A percentile compares a stretch with the other conserved stretches of the same genome.
phyloP scores from a whole-genome alignment of 2,329 filamentous ascomycete species.

The Thelonectria olida region DNA sequence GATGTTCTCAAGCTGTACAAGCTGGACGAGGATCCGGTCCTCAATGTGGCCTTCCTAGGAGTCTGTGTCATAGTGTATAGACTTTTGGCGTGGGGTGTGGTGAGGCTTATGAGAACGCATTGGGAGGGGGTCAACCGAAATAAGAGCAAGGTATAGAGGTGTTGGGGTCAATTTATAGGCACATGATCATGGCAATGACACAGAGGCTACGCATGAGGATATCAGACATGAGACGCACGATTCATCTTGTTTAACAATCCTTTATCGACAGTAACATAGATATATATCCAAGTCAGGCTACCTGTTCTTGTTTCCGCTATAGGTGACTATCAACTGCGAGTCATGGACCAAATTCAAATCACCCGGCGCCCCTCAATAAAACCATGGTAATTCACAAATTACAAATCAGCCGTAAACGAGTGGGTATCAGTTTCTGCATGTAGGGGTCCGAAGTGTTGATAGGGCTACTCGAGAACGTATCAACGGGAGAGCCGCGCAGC shows the following conservation, averaged over 20 bases:
- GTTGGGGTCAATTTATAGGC: too few relatives aligned
- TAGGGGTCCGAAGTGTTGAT: not conserved
- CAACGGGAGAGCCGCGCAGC: not conserved
- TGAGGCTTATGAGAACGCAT: slow-evolving; percentile 63
- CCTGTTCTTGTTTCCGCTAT: too few relatives aligned
- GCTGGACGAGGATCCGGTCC: slow-evolving; percentile 67
- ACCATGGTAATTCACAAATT: too few relatives aligned
- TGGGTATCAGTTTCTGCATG: not conserved
- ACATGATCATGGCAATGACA: too few relatives aligned
- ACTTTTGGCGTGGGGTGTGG: slow-evolving; percentile 66
- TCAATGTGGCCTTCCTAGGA: slow-evolving; percentile 71
- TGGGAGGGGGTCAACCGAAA: slow-evolving; percentile 52
- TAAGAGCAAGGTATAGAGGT: slow-evolving; percentile 27
- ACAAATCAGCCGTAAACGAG: not conserved
- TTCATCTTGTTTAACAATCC: too few relatives aligned
- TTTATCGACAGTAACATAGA: too few relatives aligned
- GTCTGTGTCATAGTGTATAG: slow-evolving; percentile 73
- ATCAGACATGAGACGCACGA: too few relatives aligned
- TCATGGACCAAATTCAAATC: too few relatives aligned
- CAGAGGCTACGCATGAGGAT: too few relatives aligned
- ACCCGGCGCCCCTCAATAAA: too few relatives aligned
- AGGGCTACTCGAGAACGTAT: not conserved
- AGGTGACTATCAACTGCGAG: too few relatives aligned
- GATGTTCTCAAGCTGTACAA: slow-evolving; percentile 75
- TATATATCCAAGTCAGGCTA: too few relatives aligned